A percentile compares a stretch with the other conserved stretches of the same genome.
These are phyloP conservation scores for Stemphylium vesicarium DNA, from an alignment of 2,329 filamentous ascomycete species.

Conservation along the genomic window DNA sequence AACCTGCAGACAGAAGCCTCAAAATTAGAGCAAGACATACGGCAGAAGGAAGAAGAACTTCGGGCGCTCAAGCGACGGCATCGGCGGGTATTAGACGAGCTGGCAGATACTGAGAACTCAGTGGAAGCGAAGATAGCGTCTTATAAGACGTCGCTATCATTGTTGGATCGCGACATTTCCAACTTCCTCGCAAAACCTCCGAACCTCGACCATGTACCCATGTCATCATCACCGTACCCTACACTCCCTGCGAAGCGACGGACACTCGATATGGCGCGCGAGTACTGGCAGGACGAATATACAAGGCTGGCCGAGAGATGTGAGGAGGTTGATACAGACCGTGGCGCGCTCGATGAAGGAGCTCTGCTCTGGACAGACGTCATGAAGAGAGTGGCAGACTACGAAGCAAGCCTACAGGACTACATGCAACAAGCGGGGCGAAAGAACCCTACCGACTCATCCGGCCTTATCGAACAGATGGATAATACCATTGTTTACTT, in stretches of 20 bases:
- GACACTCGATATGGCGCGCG: slow-evolving; percentile 72
- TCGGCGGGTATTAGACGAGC: slow-evolving; percentile 64
- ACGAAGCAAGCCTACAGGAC: slow-evolving; percentile 68
- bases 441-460: slow-evolving; percentile 22
- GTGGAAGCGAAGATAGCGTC: slow-evolving; percentile 75
- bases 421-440: slow-evolving; percentile 54
- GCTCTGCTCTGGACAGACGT: slow-evolving; percentile 70
- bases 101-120: slow-evolving; percentile 68
- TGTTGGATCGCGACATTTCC: slow-evolving; percentile 68
- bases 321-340: slow-evolving; percentile 65
- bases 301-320: slow-evolving; percentile 62
- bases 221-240: slow-evolving; percentile 58
- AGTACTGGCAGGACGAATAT: slow-evolving; percentile 73
- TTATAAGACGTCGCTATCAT: slow-evolving; percentile 69
- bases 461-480: slow-evolving; percentile 56
- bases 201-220: slow-evolving; percentile 35
- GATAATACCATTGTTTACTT: slow-evolving; percentile 62
- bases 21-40: slow-evolving; percentile 67
- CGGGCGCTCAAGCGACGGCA: slow-evolving; percentile 66
- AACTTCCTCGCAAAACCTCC: slow-evolving; percentile 66
- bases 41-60: slow-evolving; percentile 68
- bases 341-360: slow-evolving; percentile 70
- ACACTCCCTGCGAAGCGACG: slow-evolving; percentile 68
- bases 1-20: slow-evolving; percentile 59
- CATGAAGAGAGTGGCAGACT: slow-evolving; percentile 64